Conservation (phyloP, 371 early-diverging fungal species). For the Lichtheimia ramosa region DNA sequence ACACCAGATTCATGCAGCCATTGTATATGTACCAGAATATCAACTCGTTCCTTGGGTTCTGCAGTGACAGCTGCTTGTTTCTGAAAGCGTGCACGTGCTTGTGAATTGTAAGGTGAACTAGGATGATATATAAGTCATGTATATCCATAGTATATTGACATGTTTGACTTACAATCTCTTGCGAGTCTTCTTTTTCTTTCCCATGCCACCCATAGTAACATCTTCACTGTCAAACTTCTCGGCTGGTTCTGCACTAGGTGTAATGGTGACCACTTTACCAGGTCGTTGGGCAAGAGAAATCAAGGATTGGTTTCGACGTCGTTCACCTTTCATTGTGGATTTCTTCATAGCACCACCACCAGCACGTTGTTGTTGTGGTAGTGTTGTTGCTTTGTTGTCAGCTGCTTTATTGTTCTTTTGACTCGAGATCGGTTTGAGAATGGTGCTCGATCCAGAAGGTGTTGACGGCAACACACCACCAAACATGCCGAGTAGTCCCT, state of each 20-base stretch:
- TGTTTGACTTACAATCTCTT: constrained; percentile 28
- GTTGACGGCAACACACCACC: constrained; percentile 17
- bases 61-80: constrained; percentile 7
- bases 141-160: background rate
- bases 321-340: constrained; percentile 15
- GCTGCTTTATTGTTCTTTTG: constrained; percentile 1
- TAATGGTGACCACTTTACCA: constrained; percentile 26
- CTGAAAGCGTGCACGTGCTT: constrained; percentile 15
- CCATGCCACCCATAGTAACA: constrained; percentile 34
- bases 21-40: constrained; percentile 25
- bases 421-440: background rate
- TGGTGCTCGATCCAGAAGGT: background rate
- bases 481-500: constrained; percentile 38
- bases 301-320: constrained; percentile 13
- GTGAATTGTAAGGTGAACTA: constrained; percentile 39
- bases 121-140: background rate
- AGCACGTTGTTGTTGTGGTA: background rate
- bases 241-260: constrained; percentile 16
- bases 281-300: constrained; percentile 22
- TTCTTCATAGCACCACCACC: constrained; percentile 28
- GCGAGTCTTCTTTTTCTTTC: constrained; percentile 25
- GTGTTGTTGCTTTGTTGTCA: constrained; percentile 3
- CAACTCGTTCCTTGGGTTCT: constrained; percentile 20
- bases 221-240: constrained; percentile 27
- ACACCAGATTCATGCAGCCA: background rate